phyloP scores from a whole-genome alignment of 352 stramenopile species.

The Globisporangium carolinianum region DNA sequence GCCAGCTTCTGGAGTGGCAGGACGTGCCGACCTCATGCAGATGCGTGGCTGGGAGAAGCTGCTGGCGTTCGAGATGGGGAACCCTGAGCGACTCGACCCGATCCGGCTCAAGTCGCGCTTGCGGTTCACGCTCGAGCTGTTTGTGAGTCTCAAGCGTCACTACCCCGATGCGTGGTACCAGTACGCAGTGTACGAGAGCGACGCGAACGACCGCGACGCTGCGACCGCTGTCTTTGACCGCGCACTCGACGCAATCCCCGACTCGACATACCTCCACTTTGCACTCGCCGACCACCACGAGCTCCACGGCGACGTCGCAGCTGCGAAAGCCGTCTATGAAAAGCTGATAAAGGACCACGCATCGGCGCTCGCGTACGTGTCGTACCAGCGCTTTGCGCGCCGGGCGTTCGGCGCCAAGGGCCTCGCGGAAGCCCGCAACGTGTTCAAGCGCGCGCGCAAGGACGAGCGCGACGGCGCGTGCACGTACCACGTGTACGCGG shows the following conservation, averaged over 20 bases:
- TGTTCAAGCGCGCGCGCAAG: constrained; percentile 80
- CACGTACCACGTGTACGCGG: constrained; percentile 78
- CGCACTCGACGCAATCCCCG: constrained; percentile 64
- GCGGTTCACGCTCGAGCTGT: constrained; percentile 78
- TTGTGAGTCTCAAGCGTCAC: constrained; percentile 70
- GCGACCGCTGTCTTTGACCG: constrained; percentile 63
- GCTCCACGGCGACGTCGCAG: constrained; percentile 47
- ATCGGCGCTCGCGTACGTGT: constrained; percentile 75
- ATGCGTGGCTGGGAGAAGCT: constrained; percentile 81
- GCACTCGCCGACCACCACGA: constrained; percentile 79
- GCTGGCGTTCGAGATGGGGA: constrained; percentile 65
- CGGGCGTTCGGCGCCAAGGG: constrained; percentile 72
- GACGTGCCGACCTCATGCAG: constrained; percentile 27
- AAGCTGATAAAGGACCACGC: constrained; percentile 65
- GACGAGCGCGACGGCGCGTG: constrained; percentile 77
- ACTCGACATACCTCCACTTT: constrained; percentile 79
- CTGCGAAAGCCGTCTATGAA: constrained; percentile 79
- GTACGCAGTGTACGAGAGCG: constrained; percentile 77
- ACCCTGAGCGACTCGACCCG: constrained; percentile 76
- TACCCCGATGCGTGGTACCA: constrained; percentile 84
- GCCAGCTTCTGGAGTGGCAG: constrained; percentile 14
- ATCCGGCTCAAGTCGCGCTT: constrained; percentile 73
- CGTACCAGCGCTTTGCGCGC: constrained; percentile 79
- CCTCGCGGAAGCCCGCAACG: constrained; percentile 58
- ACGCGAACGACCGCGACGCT: constrained; percentile 64